phyloP scores from a whole-genome alignment of 2,329 filamentous ascomycete species.

The Capronia epimyces region DNA sequence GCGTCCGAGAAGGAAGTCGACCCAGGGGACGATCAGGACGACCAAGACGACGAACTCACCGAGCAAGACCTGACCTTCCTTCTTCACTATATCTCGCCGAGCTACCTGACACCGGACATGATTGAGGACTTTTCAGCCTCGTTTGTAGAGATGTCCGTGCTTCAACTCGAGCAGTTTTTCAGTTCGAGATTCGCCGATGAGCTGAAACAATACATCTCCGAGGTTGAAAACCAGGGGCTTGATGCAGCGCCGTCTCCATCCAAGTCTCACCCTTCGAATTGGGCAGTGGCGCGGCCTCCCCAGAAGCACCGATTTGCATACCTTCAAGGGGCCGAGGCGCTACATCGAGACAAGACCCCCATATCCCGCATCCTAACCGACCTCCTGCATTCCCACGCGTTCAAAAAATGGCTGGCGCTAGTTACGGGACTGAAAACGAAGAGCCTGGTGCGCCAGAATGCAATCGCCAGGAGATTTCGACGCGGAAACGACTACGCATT shows the following conservation, averaged over 20 bases:
- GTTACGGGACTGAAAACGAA: constrained; percentile 63
- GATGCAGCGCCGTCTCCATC: constrained; percentile 35
- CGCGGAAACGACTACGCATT: constrained; percentile 86
- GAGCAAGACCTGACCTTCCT: constrained; percentile 82
- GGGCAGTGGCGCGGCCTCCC: constrained; percentile 77
- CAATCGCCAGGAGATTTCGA: constrained; percentile 82
- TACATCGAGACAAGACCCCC: constrained; percentile 45
- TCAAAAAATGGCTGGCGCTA: constrained; percentile 82
- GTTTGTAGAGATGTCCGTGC: constrained; percentile 76
- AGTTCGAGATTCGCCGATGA: constrained; percentile 68
- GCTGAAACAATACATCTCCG: constrained; percentile 65
- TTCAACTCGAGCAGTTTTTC: constrained; percentile 74
- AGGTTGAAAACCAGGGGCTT: constrained; percentile 51
- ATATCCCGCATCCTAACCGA: constrained; percentile 74
- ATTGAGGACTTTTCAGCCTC: constrained; percentile 73
- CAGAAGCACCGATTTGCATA: constrained; percentile 95
- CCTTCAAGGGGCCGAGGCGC: constrained; percentile 31
- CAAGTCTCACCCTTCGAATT: constrained; percentile 39
- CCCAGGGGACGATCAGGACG: constrained; percentile 34
- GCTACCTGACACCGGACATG: constrained; percentile 87
- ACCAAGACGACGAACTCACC: constrained; percentile 58
- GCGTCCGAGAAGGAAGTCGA: constrained; percentile 31
- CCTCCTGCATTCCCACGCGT: constrained; percentile 76
- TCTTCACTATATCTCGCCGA: constrained; percentile 81
- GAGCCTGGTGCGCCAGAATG: constrained; percentile 62